These are phyloP conservation scores for Ceratocystiopsis minuta DNA, from an alignment of 2,329 filamentous ascomycete species.

Conservation along the genomic window DNA sequence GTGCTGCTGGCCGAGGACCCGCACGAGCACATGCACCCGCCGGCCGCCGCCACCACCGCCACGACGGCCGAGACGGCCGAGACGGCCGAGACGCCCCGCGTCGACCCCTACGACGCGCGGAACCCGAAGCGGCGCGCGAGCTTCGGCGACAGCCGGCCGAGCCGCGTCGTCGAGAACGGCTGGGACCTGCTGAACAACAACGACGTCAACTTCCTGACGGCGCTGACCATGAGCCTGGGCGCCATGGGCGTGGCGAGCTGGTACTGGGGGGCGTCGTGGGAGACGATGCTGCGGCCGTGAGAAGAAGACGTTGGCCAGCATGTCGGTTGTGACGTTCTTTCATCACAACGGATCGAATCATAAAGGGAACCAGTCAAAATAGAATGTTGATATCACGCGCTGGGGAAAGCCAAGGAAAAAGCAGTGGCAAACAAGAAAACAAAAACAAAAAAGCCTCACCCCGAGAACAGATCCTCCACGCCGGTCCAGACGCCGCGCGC, in stretches of 20 bases:
- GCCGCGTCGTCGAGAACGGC: slow-evolving; percentile 45
- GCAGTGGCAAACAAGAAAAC: too few species aligned
- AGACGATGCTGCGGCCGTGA: slow-evolving; percentile 19
- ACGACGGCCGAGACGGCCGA: slow-evolving; percentile 17
- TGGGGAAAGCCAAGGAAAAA: too few species aligned
- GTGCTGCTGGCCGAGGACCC: slow-evolving; percentile 23
- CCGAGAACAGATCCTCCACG: slow-evolving; percentile 30
- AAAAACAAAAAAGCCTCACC: not conserved
- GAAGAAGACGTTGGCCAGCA: not conserved
- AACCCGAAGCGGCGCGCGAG: slow-evolving; percentile 32
- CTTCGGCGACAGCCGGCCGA: slow-evolving; percentile 38
- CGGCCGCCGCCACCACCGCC: slow-evolving; percentile 11
- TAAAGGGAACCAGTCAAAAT: too few species aligned
- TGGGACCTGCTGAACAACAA: slow-evolving; percentile 81
- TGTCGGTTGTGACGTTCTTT: too few species aligned
- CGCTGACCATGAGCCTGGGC: slow-evolving; percentile 57
- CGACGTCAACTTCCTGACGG: slow-evolving; percentile 88
- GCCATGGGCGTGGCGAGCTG: slow-evolving; percentile 50
- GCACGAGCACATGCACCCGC: slow-evolving; percentile 1
- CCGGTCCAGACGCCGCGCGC: slow-evolving; percentile 47
- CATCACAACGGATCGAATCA: too few species aligned
- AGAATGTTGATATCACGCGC: too few species aligned
- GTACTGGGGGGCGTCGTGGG: slow-evolving; percentile 39
- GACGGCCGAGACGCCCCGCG: slow-evolving; percentile 13
- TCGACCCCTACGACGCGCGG: slow-evolving; percentile 26